A percentile compares a stretch with the other conserved stretches of the same genome.
Evolutionary conservation across 257 asterid genomes (phyloP).

Genomic region (Paulownia fortunei): DNA sequence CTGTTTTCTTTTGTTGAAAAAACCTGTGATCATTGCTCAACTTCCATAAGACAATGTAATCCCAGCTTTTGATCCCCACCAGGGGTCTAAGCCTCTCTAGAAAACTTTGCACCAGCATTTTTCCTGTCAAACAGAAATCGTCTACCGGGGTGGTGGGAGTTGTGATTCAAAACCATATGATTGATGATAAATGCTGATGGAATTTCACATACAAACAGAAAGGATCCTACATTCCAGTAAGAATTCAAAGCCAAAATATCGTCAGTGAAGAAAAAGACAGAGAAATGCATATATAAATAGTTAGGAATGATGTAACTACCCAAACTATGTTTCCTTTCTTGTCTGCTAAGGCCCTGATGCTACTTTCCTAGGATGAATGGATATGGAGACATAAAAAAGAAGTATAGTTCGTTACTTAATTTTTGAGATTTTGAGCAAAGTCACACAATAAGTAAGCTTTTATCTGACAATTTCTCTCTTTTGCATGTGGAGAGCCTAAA

Average conservation of each 20-base stretch:
- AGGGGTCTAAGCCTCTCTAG: slow-evolving; percentile 72
- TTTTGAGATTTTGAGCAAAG: slow-evolving; percentile 14
- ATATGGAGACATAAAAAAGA: neutral
- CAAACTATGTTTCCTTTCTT: neutral
- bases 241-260: no score
- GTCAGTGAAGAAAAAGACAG: neutral
- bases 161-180: no score
- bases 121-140: slow-evolving; percentile 28
- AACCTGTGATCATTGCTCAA: slow-evolving; percentile 76
- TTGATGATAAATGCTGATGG: neutral
- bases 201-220: no score
- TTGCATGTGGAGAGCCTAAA: slow-evolving; percentile 8
- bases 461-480: slow-evolving; percentile 9
- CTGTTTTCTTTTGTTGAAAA: neutral
- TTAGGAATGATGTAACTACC: slow-evolving; percentile 13
- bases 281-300: neutral
- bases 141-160: no score
- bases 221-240: no score
- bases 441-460: neutral
- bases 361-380: neutral
- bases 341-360: neutral
- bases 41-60: slow-evolving; percentile 77
- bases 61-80: slow-evolving; percentile 71
- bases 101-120: slow-evolving; percentile 63
- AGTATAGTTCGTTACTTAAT: neutral